These are phyloP conservation scores for Ochromonadaceae sp. DNA, from an alignment of 352 stramenopile species.

Conservation along the genomic window DNA sequence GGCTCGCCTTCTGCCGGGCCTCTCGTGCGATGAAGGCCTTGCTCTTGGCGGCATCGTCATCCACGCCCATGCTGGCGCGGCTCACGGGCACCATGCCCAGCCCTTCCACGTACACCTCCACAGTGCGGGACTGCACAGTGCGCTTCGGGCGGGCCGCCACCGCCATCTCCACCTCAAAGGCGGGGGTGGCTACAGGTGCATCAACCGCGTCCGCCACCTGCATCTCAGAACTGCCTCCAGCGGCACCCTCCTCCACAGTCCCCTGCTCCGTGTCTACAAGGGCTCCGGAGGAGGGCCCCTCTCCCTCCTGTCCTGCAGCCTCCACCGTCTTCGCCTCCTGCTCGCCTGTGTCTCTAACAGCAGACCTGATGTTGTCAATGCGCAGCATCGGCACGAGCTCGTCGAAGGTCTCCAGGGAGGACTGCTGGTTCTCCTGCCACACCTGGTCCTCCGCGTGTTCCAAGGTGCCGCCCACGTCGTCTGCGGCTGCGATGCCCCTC, in stretches of 20 bases:
- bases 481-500: neutral
- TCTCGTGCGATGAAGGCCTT: too few species aligned
- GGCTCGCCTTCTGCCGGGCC: too few species aligned
- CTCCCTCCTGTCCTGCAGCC: too few species aligned
- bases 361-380: neutral
- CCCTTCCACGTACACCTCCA: neutral
- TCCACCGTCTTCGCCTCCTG: too few species aligned
- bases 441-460: neutral
- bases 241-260: neutral
- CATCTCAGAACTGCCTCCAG: neutral
- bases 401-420: neutral
- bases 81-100: neutral
- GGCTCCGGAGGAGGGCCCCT: too few species aligned
- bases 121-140: neutral
- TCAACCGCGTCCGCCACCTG: neutral
- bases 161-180: neutral
- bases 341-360: too few species aligned
- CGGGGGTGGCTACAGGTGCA: neutral
- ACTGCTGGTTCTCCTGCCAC: slow-evolving; percentile 2
- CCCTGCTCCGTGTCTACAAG: neutral
- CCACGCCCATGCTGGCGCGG: too few species aligned
- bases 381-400: neutral
- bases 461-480: neutral
- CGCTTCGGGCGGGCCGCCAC: neutral
- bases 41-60: too few species aligned